These are phyloP conservation scores for Malassezia dermatis DNA, from an alignment of 1,284 basidiomycete genomes.

Conservation along the genomic window DNA sequence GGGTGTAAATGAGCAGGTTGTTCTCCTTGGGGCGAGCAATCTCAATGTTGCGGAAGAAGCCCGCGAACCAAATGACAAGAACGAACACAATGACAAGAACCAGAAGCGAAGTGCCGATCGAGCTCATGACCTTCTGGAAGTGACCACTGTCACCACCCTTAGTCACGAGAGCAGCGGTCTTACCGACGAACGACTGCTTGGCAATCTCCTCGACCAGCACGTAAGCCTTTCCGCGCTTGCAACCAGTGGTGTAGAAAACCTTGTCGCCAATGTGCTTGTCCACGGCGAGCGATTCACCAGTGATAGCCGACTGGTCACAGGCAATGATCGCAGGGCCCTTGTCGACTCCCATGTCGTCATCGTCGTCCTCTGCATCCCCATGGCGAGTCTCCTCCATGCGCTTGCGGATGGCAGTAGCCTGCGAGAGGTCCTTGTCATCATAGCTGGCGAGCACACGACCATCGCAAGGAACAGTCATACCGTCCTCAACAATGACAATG, in stretches of 20 bases:
- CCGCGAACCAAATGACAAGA: conserved; percentile 51
- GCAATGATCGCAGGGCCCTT: conserved; percentile 54
- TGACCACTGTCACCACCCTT: conserved; percentile 50
- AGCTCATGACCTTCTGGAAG: conserved; percentile 53
- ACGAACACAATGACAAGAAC: conserved; percentile 54
- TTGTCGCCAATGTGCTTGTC: conserved; percentile 55
- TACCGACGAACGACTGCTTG: conserved; percentile 53
- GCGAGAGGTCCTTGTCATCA: conserved; percentile 46
- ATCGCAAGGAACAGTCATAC: conserved; percentile 54
- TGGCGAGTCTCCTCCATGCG: conserved; percentile 40
- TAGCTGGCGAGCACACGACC: conserved; percentile 53
- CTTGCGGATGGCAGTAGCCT: conserved; percentile 42
- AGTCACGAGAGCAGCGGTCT: conserved; percentile 51
- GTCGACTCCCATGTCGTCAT: conserved; percentile 49
- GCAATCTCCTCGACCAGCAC: conserved; percentile 52
- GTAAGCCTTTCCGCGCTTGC: conserved; percentile 55
- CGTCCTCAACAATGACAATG: conserved; percentile 52
- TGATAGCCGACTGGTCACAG: conserved; percentile 54
- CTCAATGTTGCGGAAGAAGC: conserved; percentile 52
- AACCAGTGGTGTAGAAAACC: conserved; percentile 50
- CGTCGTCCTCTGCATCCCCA: conserved; percentile 41
- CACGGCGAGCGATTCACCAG: conserved; percentile 55
- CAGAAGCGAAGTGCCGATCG: conserved; percentile 53
- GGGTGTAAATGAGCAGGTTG: conserved; percentile 54
- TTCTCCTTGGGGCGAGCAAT: conserved; percentile 52